These are phyloP conservation scores for Pseudoscleropodium purum DNA, from an alignment of 225 moss, liverwort and hornwort genomes.

Conservation along the genomic window DNA sequence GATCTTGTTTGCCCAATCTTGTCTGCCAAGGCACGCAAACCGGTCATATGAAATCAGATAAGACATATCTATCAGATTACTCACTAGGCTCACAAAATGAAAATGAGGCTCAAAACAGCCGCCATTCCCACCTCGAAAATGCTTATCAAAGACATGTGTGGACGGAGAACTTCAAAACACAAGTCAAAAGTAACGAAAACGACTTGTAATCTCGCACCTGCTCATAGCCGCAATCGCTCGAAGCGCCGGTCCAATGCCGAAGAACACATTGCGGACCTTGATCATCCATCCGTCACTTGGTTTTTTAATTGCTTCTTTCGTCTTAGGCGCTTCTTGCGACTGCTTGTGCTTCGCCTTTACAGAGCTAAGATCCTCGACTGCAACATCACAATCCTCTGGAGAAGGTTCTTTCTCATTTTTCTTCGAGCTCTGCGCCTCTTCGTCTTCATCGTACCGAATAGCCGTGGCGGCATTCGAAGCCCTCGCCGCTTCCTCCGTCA, in stretches of 20 bases:
- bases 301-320: slow-evolving; percentile 34
- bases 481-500: slow-evolving; percentile 40
- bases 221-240: slow-evolving; percentile 84
- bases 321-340: slow-evolving; percentile 66
- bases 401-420: slow-evolving; percentile 64
- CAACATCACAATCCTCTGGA: slow-evolving; percentile 90
- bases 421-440: slow-evolving; percentile 50
- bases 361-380: slow-evolving; percentile 85
- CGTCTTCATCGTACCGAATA: slow-evolving; percentile 38
- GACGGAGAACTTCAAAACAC: neutral
- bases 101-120: neutral
- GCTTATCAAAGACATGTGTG: neutral
- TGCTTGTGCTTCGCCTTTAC: slow-evolving; percentile 77
- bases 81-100: neutral
- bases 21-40: slow-evolving; percentile 34
- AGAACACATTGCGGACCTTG: slow-evolving; percentile 54
- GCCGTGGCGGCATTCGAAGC: slow-evolving; percentile 40
- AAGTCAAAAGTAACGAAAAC: neutral
- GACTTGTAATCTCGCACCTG: slow-evolving; percentile 34
- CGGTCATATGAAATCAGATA: neutral
- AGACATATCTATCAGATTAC: neutral
- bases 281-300: slow-evolving; percentile 42
- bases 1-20: slow-evolving; percentile 94
- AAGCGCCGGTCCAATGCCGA: slow-evolving; percentile 90
- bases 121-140: neutral